Base-by-base conservation (phyloP, 768 basidiomycete genomes). In the Leccinum arenicola region DNA sequence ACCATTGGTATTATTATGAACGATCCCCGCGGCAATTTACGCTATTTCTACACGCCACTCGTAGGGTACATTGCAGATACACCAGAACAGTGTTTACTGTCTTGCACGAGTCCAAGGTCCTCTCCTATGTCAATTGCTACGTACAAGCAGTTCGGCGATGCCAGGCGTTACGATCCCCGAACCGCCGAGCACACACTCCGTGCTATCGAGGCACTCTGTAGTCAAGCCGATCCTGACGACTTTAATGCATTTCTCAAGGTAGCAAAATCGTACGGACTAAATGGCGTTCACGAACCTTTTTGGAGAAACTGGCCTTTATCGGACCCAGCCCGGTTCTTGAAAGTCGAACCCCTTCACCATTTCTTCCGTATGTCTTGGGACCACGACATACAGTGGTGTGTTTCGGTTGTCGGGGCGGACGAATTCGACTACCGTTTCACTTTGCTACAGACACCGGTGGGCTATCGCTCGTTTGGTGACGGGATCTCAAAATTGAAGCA, bases 371-470 rank as follows among this genome's bases (percentile, higher is more conserved):
- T 40, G 38, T 14, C 38, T 6, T 40, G 38, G 38, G 38, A 40
- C 17, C 38, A 40, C 38, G 29, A 31, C 29, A 31, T 31, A 10
- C 29, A 31, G 29, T 31, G 29, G 29, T 31, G 29, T 4, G 3
- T 40, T 40, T 40, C 29, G 2, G 36, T 25, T 36, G 9, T 52
- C 5, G 21, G 70, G 0, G 56, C 48, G 0, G 21, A 52, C 1
- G 74, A 80, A 58, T 62, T 80, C 2, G 71, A 79, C 58, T 74
- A 73, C 57, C 68, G 70, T 3, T 74, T 76, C 45, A 71, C 68
- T 1, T 48, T 76, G 15, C 66, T 80, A 14, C 77, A 78, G 15
- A 70, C 71, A 11, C 69, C 65, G 40, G 66, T 67, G 8, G 74
- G 75, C 3, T 75, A 70, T 62, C 59, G 71, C n/a, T 72, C 74